Evolutionary conservation across 495 filamentous ascomycete genomes (phyloP), one percentile per base, ranked within the genome.

Genomic region (Jackrogersella minutella): DNA sequence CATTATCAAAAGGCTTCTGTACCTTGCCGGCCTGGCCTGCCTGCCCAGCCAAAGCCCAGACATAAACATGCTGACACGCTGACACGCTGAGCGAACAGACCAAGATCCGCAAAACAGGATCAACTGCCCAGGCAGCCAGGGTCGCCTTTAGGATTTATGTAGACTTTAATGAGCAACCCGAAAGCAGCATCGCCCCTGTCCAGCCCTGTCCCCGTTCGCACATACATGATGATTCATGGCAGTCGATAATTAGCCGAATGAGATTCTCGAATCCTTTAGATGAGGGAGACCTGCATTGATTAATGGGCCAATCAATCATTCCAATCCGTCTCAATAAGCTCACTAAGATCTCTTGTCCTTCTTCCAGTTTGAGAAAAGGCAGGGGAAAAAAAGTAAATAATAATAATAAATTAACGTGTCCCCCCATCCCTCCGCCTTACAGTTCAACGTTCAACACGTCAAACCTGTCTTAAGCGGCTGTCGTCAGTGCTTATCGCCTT

Each of bases 401-500:
- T 51, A 34, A 61, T 60, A 69, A 64, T n/a, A n/a, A n/a, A n/a
- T n/a, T n/a, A 69, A 52, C 16, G 9, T 30, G 19, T 14, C 16
- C 11, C 49, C 30, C 30, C 34, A n/a, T n/a, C 36, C 43, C 3
- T 26, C 60, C 28, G 16, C 50, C 49, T 17, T 52, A 52, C 49
- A 52, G 31, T 6, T n/a, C 8, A 5, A 9, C 31, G 8, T 30
- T 30, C 26, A 3, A 30, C 26, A 30, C 7, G 7, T 30, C 26
- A 3, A 30, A 53, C 49, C 41, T 28, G 60, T 53, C 52, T n/a
- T 52, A 52, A 61, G 57, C 57, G 54, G 52, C 40, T 41, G 56
- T 61, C 61, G 56, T 61, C 61, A 69, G 36, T 64, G 51, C 61
- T 61, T 69, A 64, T 62, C 61, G 50, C 46, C 57, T 62, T 65